phyloP scores from a whole-genome alignment of 768 basidiomycete species.

The Leccinum subtestaceum region DNA sequence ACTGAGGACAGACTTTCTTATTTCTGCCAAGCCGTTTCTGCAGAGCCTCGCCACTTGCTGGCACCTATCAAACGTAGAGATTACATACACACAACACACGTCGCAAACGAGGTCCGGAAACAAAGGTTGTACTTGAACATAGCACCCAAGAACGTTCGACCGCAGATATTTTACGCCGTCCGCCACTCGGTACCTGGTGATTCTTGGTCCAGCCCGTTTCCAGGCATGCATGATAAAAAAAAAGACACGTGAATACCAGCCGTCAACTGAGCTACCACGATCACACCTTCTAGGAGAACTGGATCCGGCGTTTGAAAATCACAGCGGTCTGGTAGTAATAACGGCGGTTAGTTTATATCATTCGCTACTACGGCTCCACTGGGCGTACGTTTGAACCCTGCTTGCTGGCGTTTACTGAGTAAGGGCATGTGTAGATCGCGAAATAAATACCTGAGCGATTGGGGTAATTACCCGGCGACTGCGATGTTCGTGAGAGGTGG shows the following conservation, averaged over 20 bases:
- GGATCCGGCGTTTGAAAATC: constrained; percentile 40
- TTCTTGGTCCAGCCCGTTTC: constrained; percentile 36
- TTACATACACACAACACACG: constrained; percentile 25
- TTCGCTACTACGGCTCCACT: constrained; percentile 8
- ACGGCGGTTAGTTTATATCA: constrained; percentile 11
- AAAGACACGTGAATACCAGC: constrained; percentile 21
- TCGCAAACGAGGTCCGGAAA: constrained; percentile 22
- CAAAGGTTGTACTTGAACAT: constrained; percentile 16
- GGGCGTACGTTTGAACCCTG: constrained; percentile 28
- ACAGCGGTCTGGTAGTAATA: constrained; percentile 32
- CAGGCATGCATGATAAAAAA: constrained; percentile 26
- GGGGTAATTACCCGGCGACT: constrained; percentile 26
- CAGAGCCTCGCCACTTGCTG: constrained; percentile 26
- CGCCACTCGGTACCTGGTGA: constrained; percentile 32
- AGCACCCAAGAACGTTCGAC: constrained; percentile 23
- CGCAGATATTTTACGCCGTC: constrained; percentile 36
- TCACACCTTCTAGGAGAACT: constrained; percentile 27
- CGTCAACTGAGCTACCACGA: constrained; percentile 17
- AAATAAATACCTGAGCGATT: constrained; percentile 30
- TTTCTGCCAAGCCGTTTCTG: constrained; percentile 18
- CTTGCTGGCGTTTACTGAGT: background rate
- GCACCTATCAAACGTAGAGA: constrained; percentile 17
- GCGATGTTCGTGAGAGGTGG: constrained; percentile 28
- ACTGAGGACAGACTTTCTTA: constrained; percentile 8
- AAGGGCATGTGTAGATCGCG: constrained; percentile 9